Conservation (phyloP, 805 yeast genomes). For the Cyberlindnera sargentensis region DNA sequence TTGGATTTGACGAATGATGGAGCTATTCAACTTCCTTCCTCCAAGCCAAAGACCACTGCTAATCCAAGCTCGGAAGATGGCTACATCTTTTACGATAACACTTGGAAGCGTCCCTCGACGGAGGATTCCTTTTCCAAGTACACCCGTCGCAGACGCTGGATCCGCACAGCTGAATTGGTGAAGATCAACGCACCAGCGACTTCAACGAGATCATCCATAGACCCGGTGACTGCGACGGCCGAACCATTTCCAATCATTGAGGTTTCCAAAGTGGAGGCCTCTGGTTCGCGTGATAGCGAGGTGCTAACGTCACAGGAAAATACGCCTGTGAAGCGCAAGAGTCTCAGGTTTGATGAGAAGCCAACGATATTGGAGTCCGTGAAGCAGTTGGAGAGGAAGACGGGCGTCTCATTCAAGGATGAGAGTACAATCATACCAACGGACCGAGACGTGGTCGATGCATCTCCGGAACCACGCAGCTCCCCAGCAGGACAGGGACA, state of each 20-base stretch:
- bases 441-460: background rate
- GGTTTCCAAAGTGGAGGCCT: slow-evolving; percentile 18
- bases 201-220: slow-evolving; percentile 1
- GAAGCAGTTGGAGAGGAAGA: slow-evolving; percentile 12
- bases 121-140: slow-evolving; percentile 86
- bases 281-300: slow-evolving; percentile 9
- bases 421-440: background rate
- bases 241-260: slow-evolving; percentile 15
- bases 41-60: slow-evolving; percentile 47
- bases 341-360: slow-evolving; percentile 39
- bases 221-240: slow-evolving; percentile 1
- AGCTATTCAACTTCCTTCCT: slow-evolving; percentile 61
- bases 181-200: slow-evolving; percentile 22
- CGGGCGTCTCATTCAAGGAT: slow-evolving; percentile 5
- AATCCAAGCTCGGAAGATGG: slow-evolving; percentile 80
- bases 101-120: slow-evolving; percentile 88
- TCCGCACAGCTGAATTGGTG: slow-evolving; percentile 85
- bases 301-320: slow-evolving; percentile 3
- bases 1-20: slow-evolving; percentile 87
- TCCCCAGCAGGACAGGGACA: too few relatives aligned
- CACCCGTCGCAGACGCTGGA: slow-evolving; percentile 94
- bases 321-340: slow-evolving; percentile 30
- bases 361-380: slow-evolving; percentile 22
- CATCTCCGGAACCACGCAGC: background rate
- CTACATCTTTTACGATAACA: slow-evolving; percentile 80